Conservation (phyloP, 2,329 filamentous ascomycete genomes). For the Fusarium staphyleae region DNA sequence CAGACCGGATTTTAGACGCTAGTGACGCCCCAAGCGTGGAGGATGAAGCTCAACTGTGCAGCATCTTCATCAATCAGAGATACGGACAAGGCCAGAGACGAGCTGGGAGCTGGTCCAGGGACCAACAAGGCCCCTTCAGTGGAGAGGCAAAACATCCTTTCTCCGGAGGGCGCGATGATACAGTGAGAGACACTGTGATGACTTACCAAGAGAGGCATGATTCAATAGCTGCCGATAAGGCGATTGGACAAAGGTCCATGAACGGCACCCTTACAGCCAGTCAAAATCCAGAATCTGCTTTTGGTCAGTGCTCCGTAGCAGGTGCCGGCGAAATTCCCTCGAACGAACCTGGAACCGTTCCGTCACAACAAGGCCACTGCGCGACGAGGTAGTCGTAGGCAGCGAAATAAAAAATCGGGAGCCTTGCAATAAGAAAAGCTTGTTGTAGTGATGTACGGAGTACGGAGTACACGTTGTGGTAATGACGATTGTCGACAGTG, state of each 20-base stretch:
- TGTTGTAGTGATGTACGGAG: constrained; percentile 18
- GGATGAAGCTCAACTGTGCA: constrained; percentile 19
- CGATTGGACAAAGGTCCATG: constrained; percentile 33
- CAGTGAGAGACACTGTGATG: constrained; percentile 30
- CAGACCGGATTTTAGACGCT: constrained; percentile 32
- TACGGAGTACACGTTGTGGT: constrained; percentile 16
- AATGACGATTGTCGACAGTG: constrained; percentile 20
- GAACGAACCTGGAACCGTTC: constrained; percentile 22
- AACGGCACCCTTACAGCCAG: constrained; percentile 21
- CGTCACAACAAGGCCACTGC: constrained; percentile 37
- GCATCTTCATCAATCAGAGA: constrained; percentile 2
- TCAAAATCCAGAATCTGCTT: constrained; percentile 25
- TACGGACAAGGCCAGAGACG: constrained; percentile 24
- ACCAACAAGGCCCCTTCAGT: constrained; percentile 6
- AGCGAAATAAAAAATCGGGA: constrained; percentile 16
- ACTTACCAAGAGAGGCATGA: constrained; percentile 35
- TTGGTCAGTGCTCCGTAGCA: constrained; percentile 13
- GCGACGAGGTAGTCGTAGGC: constrained; percentile 19
- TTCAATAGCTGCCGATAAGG: constrained; percentile 42
- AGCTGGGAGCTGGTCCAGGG: constrained; percentile 33
- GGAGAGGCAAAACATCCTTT: not conserved
- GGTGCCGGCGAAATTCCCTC: constrained; percentile 30
- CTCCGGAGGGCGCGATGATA: constrained; percentile 19
- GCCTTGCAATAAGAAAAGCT: constrained; percentile 11
- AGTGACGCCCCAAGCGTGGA: constrained; percentile 35